Evolutionary conservation across 2,329 filamentous ascomycete species (phyloP).

Genomic region (Fusarium nodosum): DNA sequence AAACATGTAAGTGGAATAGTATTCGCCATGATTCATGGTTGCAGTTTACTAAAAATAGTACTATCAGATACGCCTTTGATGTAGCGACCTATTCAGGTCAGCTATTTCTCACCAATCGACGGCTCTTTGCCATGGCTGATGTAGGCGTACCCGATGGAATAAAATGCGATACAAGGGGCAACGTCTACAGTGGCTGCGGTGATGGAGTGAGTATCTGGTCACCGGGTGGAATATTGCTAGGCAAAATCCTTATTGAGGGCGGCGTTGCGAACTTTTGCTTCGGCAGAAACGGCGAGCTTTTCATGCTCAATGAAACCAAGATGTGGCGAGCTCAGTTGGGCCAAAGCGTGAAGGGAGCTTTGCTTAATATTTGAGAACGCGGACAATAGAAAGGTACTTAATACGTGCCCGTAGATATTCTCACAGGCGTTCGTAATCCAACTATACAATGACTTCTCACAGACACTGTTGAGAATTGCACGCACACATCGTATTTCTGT

Average conservation of each 20-base stretch:
- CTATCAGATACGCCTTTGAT: slow-evolving; percentile 55
- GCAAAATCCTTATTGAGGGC: slow-evolving; percentile 59
- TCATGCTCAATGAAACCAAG: slow-evolving; percentile 62
- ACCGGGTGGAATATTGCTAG: slow-evolving; percentile 60
- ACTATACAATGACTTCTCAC: too few relatives aligned
- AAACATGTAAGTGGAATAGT: slow-evolving; percentile 45
- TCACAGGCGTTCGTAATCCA: too few relatives aligned
- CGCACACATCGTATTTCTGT: too few relatives aligned
- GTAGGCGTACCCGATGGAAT: slow-evolving; percentile 63
- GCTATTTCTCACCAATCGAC: slow-evolving; percentile 62
- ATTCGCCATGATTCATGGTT: accelerated
- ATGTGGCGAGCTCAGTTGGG: slow-evolving; percentile 55
- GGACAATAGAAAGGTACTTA: too few relatives aligned
- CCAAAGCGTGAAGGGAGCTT: slow-evolving; percentile 35
- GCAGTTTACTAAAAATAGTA: background rate
- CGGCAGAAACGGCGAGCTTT: slow-evolving; percentile 58
- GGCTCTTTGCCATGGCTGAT: slow-evolving; percentile 65
- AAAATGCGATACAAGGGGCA: slow-evolving; percentile 61
- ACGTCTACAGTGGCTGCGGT: slow-evolving; percentile 64
- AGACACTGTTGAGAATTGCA: too few relatives aligned
- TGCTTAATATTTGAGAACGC: slow-evolving; percentile 22
- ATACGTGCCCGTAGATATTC: too few relatives aligned
- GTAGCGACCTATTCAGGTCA: slow-evolving; percentile 44
- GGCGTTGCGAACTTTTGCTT: slow-evolving; percentile 65
- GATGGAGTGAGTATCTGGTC: slow-evolving; percentile 66